These are phyloP conservation scores for Collariella sp. DNA, from an alignment of 495 filamentous ascomycete species.

Conservation along the genomic window DNA sequence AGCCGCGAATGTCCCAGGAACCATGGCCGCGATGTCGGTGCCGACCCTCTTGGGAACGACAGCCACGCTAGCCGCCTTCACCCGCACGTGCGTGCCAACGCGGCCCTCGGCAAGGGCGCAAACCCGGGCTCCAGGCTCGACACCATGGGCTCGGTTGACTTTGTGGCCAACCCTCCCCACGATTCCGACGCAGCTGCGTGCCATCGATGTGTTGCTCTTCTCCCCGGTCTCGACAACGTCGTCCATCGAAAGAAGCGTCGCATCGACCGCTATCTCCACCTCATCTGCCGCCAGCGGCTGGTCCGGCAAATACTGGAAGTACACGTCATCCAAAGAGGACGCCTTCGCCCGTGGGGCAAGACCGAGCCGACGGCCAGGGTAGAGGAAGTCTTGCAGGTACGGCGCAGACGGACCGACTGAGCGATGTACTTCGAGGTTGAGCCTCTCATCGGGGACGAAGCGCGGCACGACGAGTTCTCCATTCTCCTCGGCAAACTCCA, in stretches of 20 bases:
- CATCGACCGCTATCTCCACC: slow-evolving; percentile 36
- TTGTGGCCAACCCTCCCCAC: slow-evolving; percentile 32
- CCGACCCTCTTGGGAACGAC: slow-evolving; percentile 36
- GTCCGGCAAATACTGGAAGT: slow-evolving; percentile 25
- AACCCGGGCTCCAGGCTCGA: slow-evolving; percentile 37
- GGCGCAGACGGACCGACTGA: slow-evolving; percentile 26
- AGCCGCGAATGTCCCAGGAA: slow-evolving; percentile 46
- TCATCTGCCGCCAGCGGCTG: slow-evolving; percentile 23
- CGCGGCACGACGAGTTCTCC: slow-evolving; percentile 32
- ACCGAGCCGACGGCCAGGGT: slow-evolving; percentile 20
- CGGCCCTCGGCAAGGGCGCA: slow-evolving; percentile 22
- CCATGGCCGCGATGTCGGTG: slow-evolving; percentile 40
- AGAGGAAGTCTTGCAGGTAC: slow-evolving; percentile 27
- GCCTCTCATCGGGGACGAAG: slow-evolving; percentile 30
- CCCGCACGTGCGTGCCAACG: slow-evolving; percentile 21
- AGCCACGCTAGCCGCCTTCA: slow-evolving; percentile 20
- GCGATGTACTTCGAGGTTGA: slow-evolving; percentile 30
- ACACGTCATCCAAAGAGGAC: slow-evolving; percentile 9
- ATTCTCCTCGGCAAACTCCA: slow-evolving; percentile 33
- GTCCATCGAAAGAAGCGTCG: slow-evolving; percentile 18
- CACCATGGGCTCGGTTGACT: slow-evolving; percentile 26
- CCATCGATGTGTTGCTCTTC: slow-evolving; percentile 20
- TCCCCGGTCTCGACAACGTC: slow-evolving; percentile 37
- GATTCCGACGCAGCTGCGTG: slow-evolving; percentile 34
- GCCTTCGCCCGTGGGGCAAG: slow-evolving; percentile 10